These are phyloP conservation scores for Spiraea crenata DNA, from an alignment of 331 rosid species.

Conservation along the genomic window DNA sequence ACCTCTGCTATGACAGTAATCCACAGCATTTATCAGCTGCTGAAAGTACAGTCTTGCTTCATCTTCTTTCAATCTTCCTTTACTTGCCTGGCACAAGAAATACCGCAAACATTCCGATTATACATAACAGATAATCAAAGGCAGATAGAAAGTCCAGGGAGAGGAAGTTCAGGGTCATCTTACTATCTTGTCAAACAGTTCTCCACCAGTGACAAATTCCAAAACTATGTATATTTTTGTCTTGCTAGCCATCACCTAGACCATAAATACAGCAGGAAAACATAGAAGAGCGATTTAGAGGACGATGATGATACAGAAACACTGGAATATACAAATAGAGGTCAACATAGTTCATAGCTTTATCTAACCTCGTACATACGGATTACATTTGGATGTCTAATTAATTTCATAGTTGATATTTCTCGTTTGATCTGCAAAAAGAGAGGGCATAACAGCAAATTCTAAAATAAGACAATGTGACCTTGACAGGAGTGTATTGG, in stretches of 20 bases:
- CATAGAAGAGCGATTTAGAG: conserved; percentile 18
- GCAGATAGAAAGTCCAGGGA: conserved; percentile 10
- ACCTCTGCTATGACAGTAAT: conserved; percentile 95
- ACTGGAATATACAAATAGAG: neutral
- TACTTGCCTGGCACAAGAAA: conserved; percentile 59
- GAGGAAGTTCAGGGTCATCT: conserved; percentile 26
- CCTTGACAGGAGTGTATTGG: neutral
- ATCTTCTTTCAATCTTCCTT: conserved; percentile 87
- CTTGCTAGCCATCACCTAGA: conserved; percentile 97
- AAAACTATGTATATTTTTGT: conserved; percentile 89
- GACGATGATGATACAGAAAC: conserved; percentile 16
- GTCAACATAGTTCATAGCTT: neutral
- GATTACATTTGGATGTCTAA: conserved; percentile 91
- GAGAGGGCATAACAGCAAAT: conserved; percentile 8
- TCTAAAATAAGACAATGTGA: neutral
- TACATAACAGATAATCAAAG: neutral
- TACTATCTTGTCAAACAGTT: conserved; percentile 89
- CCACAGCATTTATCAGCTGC: conserved; percentile 89
- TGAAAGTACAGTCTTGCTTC: conserved; percentile 93
- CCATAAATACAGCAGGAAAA: conserved; percentile 25
- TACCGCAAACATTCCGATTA: conserved; percentile 2
- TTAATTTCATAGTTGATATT: conserved; percentile 90
- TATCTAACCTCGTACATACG: conserved; percentile 86
- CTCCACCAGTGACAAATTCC: conserved; percentile 96
- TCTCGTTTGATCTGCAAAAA: conserved; percentile 86